Percentiles rank a stretch among this genome's conserved stretches.
Evolutionary conservation across 495 filamentous ascomycete species (phyloP).

Genomic region (Penicillium simplicissimum): DNA sequence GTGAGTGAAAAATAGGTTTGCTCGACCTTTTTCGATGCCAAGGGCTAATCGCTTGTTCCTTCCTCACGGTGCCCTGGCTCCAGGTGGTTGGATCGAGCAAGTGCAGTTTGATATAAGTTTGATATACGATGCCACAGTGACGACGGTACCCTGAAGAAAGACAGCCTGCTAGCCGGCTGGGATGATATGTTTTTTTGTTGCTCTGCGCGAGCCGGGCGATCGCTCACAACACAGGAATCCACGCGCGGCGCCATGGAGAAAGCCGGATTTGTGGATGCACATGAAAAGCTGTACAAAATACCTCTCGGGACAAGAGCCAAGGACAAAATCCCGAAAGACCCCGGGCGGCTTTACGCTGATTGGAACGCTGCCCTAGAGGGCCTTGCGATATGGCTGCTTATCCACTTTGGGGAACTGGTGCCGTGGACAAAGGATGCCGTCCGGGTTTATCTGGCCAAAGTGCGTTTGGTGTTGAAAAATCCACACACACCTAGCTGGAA

Average conservation of each 20-base stretch:
- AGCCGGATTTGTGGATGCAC: conserved; percentile 34
- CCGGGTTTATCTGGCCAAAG: conserved; percentile 22
- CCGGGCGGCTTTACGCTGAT: conserved; percentile 21
- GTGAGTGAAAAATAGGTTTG: too few relatives aligned
- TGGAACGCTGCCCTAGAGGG: conserved; percentile 30
- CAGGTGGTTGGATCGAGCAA: too few relatives aligned
- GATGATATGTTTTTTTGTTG: conserved; percentile 21
- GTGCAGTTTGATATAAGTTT: too few relatives aligned
- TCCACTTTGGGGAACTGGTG: conserved; percentile 22
- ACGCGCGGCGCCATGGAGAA: conserved; percentile 25
- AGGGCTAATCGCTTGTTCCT: too few relatives aligned
- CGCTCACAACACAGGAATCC: conserved; percentile 16
- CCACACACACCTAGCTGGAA: conserved; percentile 24
- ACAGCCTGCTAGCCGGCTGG: conserved; percentile 30
- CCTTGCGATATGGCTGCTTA: conserved; percentile 30
- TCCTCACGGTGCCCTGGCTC: too few relatives aligned
- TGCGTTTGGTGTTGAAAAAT: conserved; percentile 26
- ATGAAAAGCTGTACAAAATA: conserved; percentile 22
- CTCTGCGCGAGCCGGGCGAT: conserved; percentile 20
- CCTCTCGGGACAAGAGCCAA: conserved; percentile 29
- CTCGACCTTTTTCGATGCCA: too few relatives aligned
- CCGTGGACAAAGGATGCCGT: conserved; percentile 31
- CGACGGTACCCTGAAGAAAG: conserved; percentile 37
- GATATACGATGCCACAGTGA: too few relatives aligned
- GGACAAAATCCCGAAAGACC: conserved; percentile 25